These are phyloP conservation scores for Parasitella parasitica DNA, from an alignment of 371 early-diverging fungal species.

Conservation along the genomic window DNA sequence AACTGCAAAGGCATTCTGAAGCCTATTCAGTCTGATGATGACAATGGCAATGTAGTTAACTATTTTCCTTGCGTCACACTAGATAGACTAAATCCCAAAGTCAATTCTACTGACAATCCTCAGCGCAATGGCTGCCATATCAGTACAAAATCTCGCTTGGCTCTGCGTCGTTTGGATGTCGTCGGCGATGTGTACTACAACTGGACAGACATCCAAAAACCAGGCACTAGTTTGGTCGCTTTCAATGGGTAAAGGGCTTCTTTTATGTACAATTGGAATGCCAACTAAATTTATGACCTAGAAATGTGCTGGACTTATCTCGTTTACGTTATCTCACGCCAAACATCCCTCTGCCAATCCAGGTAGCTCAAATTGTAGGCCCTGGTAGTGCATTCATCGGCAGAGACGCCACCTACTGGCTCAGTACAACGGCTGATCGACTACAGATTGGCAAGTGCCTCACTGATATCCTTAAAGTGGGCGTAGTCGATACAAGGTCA, in stretches of 20 bases:
- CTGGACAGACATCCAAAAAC: conserved; percentile 69
- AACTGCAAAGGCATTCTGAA: conserved; percentile 66
- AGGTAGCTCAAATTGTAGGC: conserved; percentile 45
- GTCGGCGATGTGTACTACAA: conserved; percentile 70
- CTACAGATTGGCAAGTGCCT: conserved; percentile 64
- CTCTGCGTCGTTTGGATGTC: conserved; percentile 43
- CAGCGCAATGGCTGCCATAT: conserved; percentile 70
- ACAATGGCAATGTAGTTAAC: conserved; percentile 54
- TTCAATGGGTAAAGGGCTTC: conserved; percentile 76
- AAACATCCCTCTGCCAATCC: conserved; percentile 43
- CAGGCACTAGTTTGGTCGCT: conserved; percentile 60
- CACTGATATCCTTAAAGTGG: conserved; percentile 71
- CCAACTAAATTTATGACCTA: neutral
- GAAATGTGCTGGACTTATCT: conserved; percentile 55
- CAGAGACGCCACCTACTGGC: conserved; percentile 62
- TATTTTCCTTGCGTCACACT: conserved; percentile 77
- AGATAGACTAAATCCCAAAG: conserved; percentile 36
- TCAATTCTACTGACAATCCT: conserved; percentile 56
- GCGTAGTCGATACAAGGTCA: conserved; percentile 71
- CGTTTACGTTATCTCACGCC: conserved; percentile 46
- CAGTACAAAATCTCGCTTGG: conserved; percentile 46
- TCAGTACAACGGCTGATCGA: conserved; percentile 56
- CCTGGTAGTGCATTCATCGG: conserved; percentile 57
- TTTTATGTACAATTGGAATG: too few species aligned
- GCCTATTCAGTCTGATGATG: conserved; percentile 44